phyloP scores from a whole-genome alignment of 148 eudicot genomes.

The Rhododendron williamsianum region DNA sequence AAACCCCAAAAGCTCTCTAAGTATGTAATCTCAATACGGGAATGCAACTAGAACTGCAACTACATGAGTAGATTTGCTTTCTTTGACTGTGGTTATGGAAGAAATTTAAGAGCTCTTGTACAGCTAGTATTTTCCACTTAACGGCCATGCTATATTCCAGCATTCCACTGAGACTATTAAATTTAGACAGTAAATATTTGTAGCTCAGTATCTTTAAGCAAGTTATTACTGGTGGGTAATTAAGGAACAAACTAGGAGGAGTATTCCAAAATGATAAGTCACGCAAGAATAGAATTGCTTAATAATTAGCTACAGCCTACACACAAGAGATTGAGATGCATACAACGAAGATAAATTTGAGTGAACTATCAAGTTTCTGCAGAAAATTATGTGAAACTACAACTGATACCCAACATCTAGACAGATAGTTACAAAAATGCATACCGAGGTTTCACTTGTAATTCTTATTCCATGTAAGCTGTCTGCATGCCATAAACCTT shows the following conservation, averaged over 20 bases:
- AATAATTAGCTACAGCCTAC: not conserved
- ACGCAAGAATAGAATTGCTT: not conserved
- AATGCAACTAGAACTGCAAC: not conserved
- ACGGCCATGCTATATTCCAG: not conserved
- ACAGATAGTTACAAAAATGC: not conserved
- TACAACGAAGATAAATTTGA: not conserved
- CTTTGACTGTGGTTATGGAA: not conserved
- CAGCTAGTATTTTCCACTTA: not conserved
- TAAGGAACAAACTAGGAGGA: not conserved
- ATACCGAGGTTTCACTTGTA: constrained; percentile 15
- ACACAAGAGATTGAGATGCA: not conserved
- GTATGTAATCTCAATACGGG: not conserved
- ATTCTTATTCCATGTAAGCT: constrained; percentile 11
- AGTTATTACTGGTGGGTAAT: not conserved
- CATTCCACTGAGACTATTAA: not conserved
- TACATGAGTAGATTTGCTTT: not conserved
- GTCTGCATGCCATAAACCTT: constrained; percentile 13
- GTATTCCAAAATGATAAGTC: not conserved
- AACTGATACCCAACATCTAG: not conserved
- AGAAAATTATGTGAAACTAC: not conserved
- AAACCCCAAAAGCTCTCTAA: not conserved
- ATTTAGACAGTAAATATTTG: not conserved
- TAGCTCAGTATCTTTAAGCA: not conserved
- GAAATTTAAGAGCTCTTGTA: not conserved
- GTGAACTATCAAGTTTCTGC: not conserved